A percentile compares a stretch with the other conserved stretches of the same genome.
Conservation (phyloP, 2,329 filamentous ascomycete species). For the Calonectria crousiana region DNA sequence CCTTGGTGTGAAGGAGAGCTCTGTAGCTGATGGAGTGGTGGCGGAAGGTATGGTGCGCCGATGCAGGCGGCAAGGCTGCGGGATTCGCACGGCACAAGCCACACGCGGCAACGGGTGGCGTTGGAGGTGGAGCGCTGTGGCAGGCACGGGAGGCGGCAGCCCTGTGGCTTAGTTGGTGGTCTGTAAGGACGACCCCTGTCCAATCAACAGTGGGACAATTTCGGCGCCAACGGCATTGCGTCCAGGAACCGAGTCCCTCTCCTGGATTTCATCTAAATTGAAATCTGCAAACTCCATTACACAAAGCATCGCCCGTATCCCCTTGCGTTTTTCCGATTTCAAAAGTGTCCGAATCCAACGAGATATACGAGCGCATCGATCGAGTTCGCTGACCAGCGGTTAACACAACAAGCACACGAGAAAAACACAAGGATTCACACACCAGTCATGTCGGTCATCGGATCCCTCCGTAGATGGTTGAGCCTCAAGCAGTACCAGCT, state of each 20-base stretch:
- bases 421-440: slow-evolving; percentile 9
- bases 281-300: neutral
- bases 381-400: neutral
- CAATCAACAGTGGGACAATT: slow-evolving; percentile 25
- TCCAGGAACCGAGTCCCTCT: slow-evolving; percentile 12
- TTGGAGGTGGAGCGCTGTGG: slow-evolving; percentile 18
- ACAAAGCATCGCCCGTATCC: neutral
- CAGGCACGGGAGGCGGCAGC: slow-evolving; percentile 1
- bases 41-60: neutral
- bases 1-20: neutral
- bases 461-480: slow-evolving; percentile 82
- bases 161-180: slow-evolving; percentile 3
- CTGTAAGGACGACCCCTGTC: slow-evolving; percentile 2
- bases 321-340: neutral
- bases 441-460: slow-evolving; percentile 53
- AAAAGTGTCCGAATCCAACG: neutral
- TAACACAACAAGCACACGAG: neutral
- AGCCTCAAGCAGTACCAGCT: slow-evolving; percentile 98
- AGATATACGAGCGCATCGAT: neutral
- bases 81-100: slow-evolving; percentile 18
- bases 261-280: slow-evolving; percentile 22
- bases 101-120: neutral
- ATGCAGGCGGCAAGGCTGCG: slow-evolving; percentile 16
- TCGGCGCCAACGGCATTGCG: slow-evolving; percentile 21
- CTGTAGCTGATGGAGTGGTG: neutral